Base-by-base conservation (phyloP, 352 stramenopile species). In the Lagenidium sp. region DNA sequence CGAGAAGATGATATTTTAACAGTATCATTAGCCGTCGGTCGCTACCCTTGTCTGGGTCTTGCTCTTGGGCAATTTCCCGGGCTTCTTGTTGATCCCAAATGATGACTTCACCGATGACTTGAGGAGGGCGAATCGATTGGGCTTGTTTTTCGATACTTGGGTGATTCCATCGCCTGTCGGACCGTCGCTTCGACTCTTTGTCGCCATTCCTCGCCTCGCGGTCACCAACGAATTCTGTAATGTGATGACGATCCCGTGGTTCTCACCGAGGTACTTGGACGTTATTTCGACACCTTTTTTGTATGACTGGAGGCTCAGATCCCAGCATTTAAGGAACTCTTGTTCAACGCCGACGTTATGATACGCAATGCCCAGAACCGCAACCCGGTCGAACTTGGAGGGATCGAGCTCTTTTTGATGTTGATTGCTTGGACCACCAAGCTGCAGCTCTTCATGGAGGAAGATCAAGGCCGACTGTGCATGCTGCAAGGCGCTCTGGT, bases 261-360 rank as follows among this genome's bases (percentile, higher is more conserved):
- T 71, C 6, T 85, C 69, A 3, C 92, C 91, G 1, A 98, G 67
- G 55, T 93, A 89, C 16, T 53, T 62, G 11, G 80, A 64, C 3
- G 84, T 80, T 32, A 96, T 60, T 42, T 98, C 82, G 13, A 93
- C 84, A 4, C 89, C 92, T 57, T 96, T 97, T 31, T 80, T 76
- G 65, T 98, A 98, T 13, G 82, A 93, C 30, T 93, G 67, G 7
- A 97, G 35, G 38, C 79, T 94, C 16, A 90, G 59, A 37, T 97
- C 82, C 50, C 79, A 96, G 43, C 79, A 87, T 47, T 97, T 97
- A 15, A 98, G 63, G 47, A 97, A 97, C 48, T 98, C 92, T 36
- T 97, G 85, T 57, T 98, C 92, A 16, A 97, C 92, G 20, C 89
- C 92, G 30, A 97, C 85, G 47, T 98, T 98, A 52, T 98, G 92